Evolutionary conservation across 2,329 filamentous ascomycete species (phyloP), one percentile per base, ranked within the genome.

Genomic region (Phialophora verrucosa): DNA sequence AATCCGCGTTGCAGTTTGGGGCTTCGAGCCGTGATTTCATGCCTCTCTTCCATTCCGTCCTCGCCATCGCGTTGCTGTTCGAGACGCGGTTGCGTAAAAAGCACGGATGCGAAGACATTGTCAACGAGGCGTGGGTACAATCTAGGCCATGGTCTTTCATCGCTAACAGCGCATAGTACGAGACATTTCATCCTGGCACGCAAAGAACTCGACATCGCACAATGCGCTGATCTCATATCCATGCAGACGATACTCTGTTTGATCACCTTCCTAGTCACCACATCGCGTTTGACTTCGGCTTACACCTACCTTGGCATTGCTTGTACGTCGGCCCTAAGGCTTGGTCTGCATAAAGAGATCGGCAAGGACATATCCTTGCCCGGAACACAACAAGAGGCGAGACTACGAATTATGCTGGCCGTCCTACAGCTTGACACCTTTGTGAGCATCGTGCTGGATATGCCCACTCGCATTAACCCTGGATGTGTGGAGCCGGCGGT

Each of bases 241-340:
- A 53, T 69, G 58, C 66, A 70, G 54, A 60, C 64, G 12, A 35
- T 70, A 10, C 42, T 70, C 1, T 69, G 65, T 54, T 49, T 62
- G 25, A 62, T 65, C 31, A 59, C 64, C n/a, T 70, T 70, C 49
- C 57, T 70, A 31, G 54, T 71, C 25, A 69, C 66, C 11, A 67
- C 69, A 10, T 71, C 69, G 2, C 64, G 68, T 20, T 58, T 69
- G 53, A 62, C 69, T 47, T 59, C 59, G 27, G 68, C 66, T 11
- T 66, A 72, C 59, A 56, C 64, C 31, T 65, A 66, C 25, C 58
- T 72, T 51, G 67, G 67, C 27, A 53, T 69, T 31, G 69, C 70
- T 53, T 64, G 58, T 49, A 70, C 67, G n/a, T 59, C 65, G 20
- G 67, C 64, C 11, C 44, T 67, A 27, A 61, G 63, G 38, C 69